Evolutionary conservation across 345 rosid species (phyloP), one percentile per base, ranked within the genome.

Genomic region (Eucalyptus erythrocorys): DNA sequence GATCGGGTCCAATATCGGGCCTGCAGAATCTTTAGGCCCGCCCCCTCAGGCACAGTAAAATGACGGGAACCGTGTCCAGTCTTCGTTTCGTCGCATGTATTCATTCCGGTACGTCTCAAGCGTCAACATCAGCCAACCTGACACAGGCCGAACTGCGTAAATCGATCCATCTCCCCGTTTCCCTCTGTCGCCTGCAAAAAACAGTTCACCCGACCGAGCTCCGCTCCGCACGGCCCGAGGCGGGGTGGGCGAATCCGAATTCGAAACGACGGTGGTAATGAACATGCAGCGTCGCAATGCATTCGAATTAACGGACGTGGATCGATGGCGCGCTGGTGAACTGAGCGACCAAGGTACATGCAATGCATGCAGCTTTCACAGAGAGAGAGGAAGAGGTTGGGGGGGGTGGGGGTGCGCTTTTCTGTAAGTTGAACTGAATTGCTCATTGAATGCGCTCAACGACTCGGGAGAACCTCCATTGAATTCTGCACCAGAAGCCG

Each of bases 401-500:
- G 55, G 49, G 53, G 80, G 59, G 86, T 34, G 42, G 14, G 4
- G 15, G 2, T 1, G 8, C 1, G 8, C 2, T 4, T 10, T 32
- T 66, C 47, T 27, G 53, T 16, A 34, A 79, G 66, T 40, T 37
- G 93, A 91, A 90, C 85, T 93, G 91, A 94, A 91, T 94, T 55
- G 87, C 37, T 24, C 91, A 95, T 91, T 96, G 91, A 97, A 95
- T 95, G 96, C 95, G 89, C 89, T 88, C 92, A 95, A 92, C 97
- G 85, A 95, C 96, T 89, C 91, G 37, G 90, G 91, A 93, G 92
- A 86, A 87, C 92, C 86, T 88, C 34, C 85, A 93, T 93, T 95
- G 79, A 96, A 94, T 96, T 89, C 90, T 90, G 89, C 88, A 89
- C 87, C 90, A 90, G 90, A 86, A 88, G 10, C 84, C 22, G 98